Base-by-base conservation (phyloP, 768 basidiomycete genomes). In the Lentinula aciculospora region DNA sequence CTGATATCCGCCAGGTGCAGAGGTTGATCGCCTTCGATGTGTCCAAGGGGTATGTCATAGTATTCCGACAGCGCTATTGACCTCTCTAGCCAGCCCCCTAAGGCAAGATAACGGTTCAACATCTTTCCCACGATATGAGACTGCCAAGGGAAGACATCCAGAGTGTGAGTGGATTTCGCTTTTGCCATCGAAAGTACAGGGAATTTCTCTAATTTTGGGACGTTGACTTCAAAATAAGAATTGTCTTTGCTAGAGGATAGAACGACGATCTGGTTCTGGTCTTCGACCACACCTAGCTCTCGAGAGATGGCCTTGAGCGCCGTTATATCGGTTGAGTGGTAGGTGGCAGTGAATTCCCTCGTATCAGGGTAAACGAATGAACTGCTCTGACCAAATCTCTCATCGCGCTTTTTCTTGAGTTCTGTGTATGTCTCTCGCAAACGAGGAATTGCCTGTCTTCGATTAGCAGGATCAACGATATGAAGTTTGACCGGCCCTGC, bases 91-190 rank as follows among this genome's bases (percentile, higher is more conserved):
- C 92, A 96, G 2, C 73, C 62, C 0, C 92, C 90, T 39, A 92
- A 71, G 34, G 77, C 76, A 21, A 98, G 75, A 67, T 94, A 98
- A 34, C 94, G 88, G 23, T 74, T 80, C 56, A 97, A 69, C 86
- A 98, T 89, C 69, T 90, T 92, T 61, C 85, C 77, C 0, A 85
- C 84, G 19, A 93, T 89, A 62, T 89, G 82, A 0, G 81, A 74
- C 63, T 98, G 89, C 95, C 96, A 98, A 9, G 89, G 89, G 65
- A 97, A 89, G 42, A 89, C 81, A 58, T 92, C 90, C 21, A 89
- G 77, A 6, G 82, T 82, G 69, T 87, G 92, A n/a, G 81, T 78
- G 34, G 70, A 77, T 73, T 79, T 88, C n/a, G 85, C 79, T 73
- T 84, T 88, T n/a, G 86, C 80, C 86, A 95, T 91, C 3, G 86